These are phyloP conservation scores for Schoenoplectus triqueter DNA, from an alignment of 202 grass and related monocot species.

Conservation along the genomic window DNA sequence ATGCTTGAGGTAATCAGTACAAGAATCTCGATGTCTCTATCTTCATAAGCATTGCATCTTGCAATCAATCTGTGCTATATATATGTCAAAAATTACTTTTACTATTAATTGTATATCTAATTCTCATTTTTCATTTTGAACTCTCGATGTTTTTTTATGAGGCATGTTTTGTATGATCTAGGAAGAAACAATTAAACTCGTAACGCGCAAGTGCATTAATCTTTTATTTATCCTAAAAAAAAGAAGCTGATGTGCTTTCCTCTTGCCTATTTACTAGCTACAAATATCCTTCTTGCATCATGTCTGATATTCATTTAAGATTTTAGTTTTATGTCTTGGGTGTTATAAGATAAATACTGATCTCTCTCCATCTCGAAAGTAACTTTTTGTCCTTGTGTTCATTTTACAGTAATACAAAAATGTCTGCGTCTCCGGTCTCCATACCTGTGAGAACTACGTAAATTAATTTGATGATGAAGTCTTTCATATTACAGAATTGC, in stretches of 20 bases:
- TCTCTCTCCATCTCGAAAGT: conserved; percentile 14
- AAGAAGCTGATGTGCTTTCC: neutral
- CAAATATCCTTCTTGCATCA: neutral
- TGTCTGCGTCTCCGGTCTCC: neutral
- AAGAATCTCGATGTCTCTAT: neutral
- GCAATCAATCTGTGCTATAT: neutral
- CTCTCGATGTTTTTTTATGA: neutral
- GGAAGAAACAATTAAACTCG: neutral
- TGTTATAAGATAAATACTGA: neutral
- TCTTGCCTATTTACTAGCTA: neutral
- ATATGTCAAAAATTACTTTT: neutral
- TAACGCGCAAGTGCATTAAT: neutral
- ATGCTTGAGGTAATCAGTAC: conserved; percentile 7
- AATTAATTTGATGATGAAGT: neutral
- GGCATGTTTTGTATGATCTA: neutral
- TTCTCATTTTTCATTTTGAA: neutral
- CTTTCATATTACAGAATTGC: neutral
- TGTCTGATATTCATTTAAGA: neutral
- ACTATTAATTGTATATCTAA: neutral
- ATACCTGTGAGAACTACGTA: neutral
- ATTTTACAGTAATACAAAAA: neutral
- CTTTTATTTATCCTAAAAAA: neutral
- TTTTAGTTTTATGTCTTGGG: neutral
- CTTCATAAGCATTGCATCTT: neutral
- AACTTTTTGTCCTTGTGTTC: neutral